Evolutionary conservation across 2,329 filamentous ascomycete genomes (phyloP).

Genomic region (Aureobasidium sp.): DNA sequence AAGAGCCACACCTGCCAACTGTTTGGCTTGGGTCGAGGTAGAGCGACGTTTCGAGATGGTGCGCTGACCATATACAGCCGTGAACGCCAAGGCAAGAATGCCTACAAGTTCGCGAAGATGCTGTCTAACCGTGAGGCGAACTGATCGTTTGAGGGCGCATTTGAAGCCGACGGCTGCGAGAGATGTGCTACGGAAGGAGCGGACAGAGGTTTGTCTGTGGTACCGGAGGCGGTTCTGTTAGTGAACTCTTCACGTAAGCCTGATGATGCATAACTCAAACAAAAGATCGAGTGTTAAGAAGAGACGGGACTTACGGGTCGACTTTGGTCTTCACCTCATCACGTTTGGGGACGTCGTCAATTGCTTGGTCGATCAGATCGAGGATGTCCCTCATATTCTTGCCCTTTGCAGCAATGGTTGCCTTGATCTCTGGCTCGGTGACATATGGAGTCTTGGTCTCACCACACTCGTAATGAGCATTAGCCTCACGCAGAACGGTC

Average conservation of each 20-base stretch:
- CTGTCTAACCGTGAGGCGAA: constrained; percentile 74
- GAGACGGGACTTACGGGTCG: constrained; percentile 47
- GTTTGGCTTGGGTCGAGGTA: constrained; percentile 65
- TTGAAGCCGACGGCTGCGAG: constrained; percentile 83
- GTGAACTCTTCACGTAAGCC: constrained; percentile 36
- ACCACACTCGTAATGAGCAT: constrained; percentile 86
- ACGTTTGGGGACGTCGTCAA: constrained; percentile 58
- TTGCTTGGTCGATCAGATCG: constrained; percentile 68
- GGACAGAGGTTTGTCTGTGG: constrained; percentile 63
- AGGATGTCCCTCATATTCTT: constrained; percentile 89
- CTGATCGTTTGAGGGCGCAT: constrained; percentile 70
- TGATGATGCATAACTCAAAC: constrained; percentile 15
- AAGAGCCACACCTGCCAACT: constrained; percentile 75
- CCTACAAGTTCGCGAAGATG: constrained; percentile 76
- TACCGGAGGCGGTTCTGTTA: constrained; percentile 73
- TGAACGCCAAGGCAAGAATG: constrained; percentile 39
- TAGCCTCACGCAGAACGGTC: constrained; percentile 65
- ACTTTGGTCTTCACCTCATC: constrained; percentile 52
- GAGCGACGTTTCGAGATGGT: constrained; percentile 55
- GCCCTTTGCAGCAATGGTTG: constrained; percentile 66
- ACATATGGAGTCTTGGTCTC: constrained; percentile 61
- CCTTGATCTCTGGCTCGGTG: constrained; percentile 62
- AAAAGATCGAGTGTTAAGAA: constrained; percentile 16
- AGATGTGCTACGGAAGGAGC: constrained; percentile 68
- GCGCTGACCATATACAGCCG: constrained; percentile 55